These are phyloP conservation scores for Margaritispora aquatica DNA, from an alignment of 495 filamentous ascomycete genomes.

Conservation along the genomic window DNA sequence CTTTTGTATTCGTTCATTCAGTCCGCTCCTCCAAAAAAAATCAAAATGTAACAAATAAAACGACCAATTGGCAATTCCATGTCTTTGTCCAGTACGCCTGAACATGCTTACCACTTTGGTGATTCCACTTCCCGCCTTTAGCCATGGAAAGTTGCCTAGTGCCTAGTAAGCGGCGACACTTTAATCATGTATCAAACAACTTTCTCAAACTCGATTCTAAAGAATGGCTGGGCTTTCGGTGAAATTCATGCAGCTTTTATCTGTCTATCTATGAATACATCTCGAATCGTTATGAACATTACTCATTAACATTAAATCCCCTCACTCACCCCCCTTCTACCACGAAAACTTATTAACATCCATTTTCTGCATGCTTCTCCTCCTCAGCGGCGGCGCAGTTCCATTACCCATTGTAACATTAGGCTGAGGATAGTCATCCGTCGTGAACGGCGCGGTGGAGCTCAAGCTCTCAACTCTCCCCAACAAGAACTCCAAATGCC, in stretches of 20 bases:
- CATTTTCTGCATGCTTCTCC: background rate
- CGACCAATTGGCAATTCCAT: too few relatives aligned
- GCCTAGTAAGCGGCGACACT: too few relatives aligned
- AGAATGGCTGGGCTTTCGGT: too few relatives aligned
- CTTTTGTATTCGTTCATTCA: slow-evolving; percentile 6
- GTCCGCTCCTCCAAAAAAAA: slow-evolving; percentile 18
- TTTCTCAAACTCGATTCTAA: too few relatives aligned
- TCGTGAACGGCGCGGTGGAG: slow-evolving; percentile 19
- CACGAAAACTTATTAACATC: background rate
- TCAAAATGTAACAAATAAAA: slow-evolving; percentile 4
- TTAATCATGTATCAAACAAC: too few relatives aligned
- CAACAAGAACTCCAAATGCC: slow-evolving; percentile 63
- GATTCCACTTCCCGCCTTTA: too few relatives aligned
- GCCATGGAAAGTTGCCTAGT: too few relatives aligned
- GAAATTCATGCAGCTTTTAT: too few relatives aligned
- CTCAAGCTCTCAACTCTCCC: slow-evolving; percentile 43
- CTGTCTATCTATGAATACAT: too few relatives aligned
- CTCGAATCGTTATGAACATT: too few relatives aligned
- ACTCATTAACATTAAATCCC: background rate
- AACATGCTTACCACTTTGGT: background rate
- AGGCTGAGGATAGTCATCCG: slow-evolving; percentile 13
- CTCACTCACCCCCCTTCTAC: background rate
- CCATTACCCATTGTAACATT: slow-evolving; percentile 10
- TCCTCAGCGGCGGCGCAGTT: slow-evolving; percentile 10
- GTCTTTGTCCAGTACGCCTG: background rate